Percentiles rank a stretch among this genome's conserved stretches.
phyloP scores from a whole-genome alignment of 768 basidiomycete species.

The Rhodotorula kratochvilovae region DNA sequence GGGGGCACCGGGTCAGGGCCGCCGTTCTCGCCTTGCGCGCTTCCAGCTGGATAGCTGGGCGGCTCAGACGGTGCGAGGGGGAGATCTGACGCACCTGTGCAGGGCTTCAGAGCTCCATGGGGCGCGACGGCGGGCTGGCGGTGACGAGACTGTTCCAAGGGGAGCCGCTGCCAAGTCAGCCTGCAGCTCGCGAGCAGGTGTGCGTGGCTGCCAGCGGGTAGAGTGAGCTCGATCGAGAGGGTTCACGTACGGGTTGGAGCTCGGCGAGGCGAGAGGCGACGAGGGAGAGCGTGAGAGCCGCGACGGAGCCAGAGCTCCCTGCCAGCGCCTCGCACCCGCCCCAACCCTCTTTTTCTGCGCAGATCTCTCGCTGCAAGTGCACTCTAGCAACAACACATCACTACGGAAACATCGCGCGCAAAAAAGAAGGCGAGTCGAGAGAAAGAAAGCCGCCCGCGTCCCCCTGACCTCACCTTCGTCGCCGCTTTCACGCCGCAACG shows the following conservation, averaged over 20 bases:
- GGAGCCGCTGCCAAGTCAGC: background rate
- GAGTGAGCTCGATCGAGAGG: no score
- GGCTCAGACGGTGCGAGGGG: background rate
- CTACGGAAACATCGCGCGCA: no score
- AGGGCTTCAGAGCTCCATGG: slow-evolving; percentile 1
- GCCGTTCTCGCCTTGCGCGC: background rate
- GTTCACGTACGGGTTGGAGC: background rate
- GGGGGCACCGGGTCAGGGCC: background rate
- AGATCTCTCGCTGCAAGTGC: no score
- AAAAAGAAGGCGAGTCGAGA: no score
- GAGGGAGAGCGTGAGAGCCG: background rate
- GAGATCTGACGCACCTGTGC: background rate
- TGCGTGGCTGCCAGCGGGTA: no score
- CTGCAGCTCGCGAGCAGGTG: background rate
- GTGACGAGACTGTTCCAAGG: background rate
- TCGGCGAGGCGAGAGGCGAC: background rate
- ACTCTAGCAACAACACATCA: no score
- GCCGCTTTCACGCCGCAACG: background rate
- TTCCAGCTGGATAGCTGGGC: background rate
- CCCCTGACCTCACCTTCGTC: background rate
- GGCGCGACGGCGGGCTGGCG: background rate
- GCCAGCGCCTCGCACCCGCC: no score
- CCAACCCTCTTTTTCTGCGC: no score
- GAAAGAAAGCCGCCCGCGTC: background rate
- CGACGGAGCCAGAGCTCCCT: no score